Evolutionary conservation across 2,329 filamentous ascomycete genomes (phyloP), one percentile per base, ranked within the genome.

Genomic region (Metarhizium brunneum): DNA sequence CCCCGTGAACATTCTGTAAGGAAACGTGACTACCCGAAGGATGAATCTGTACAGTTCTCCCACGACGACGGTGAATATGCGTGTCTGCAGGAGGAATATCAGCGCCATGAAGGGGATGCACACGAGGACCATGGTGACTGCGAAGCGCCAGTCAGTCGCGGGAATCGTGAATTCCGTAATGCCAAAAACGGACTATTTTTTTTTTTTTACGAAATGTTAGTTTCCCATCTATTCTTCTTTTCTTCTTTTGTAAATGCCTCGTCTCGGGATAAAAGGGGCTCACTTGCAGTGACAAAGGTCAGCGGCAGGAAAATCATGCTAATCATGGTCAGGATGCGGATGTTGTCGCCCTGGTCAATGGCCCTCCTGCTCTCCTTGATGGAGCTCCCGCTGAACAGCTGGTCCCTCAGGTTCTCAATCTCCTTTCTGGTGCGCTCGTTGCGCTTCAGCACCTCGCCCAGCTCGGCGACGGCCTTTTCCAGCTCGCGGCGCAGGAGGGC

Each of bases 121-220:
- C 47, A 79, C 84, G 67, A 82, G 83, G 6, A 85, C 86, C 62
- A 90, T 92, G 65, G 80, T 86, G 14, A 76, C 64, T 18, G 71
- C 65, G 57, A 79, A 79, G 11, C 68, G 67, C 70, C 73, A 77
- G 64, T 79, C 74, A 2, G 67, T 60, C 7, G 71, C 66, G 2
- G 71, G 62, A 47, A 74, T 71, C 11, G 65, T 65, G 59, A 79
- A 74, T 30, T 74, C 69, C 2, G 76, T 77, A 62, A 79, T 79
- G 32, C 81, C 80, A 57, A 80, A 82, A 53, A 84, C 76, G 38
- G 76, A 79, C 60, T 76, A 52, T 2, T 13, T 25, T 25, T 25
- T 25, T 4, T 25, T 25, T 25, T 25, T 25, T 3, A 25, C 25
- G 1, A 25, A 25, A 25, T 25, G 25, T 25, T 25, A 25, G 25